Conservation (phyloP, 75 land plant genomes). For the Chamaecyparis obtusa region DNA sequence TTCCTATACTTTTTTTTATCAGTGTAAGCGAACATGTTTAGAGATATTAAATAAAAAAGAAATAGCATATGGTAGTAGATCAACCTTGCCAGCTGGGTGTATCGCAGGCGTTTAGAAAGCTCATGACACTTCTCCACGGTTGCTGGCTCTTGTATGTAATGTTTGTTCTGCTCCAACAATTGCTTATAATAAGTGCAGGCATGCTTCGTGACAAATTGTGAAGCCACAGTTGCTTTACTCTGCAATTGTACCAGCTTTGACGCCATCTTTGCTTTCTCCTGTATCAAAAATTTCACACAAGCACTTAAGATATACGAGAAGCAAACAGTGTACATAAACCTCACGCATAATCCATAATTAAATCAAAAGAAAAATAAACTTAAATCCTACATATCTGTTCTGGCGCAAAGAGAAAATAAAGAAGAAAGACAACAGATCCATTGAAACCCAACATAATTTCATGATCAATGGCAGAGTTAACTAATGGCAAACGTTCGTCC, state of each 20-base stretch:
- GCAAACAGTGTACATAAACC: background rate
- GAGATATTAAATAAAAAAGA: background rate
- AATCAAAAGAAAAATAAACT: background rate
- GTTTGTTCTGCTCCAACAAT: conserved; percentile 70
- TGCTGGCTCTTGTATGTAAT: conserved; percentile 56
- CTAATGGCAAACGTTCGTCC: no score
- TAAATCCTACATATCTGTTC: no score
- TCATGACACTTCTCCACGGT: conserved; percentile 68
- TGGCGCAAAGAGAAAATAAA: no score
- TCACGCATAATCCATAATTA: background rate
- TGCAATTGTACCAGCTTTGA: conserved; percentile 59
- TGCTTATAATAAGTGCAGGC: conserved; percentile 64
- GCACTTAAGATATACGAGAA: background rate
- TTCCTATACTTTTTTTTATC: background rate
- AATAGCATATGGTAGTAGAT: background rate
- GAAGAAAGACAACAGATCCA: no score
- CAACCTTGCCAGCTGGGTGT: conserved; percentile 80
- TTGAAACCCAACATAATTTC: no score
- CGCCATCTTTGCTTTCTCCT: conserved; percentile 38
- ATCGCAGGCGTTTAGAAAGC: conserved; percentile 60
- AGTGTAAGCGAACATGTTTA: background rate
- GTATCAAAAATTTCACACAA: background rate
- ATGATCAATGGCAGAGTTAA: no score
- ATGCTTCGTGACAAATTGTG: conserved; percentile 55
- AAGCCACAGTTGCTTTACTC: conserved; percentile 46